A percentile compares a stretch with the other conserved stretches of the same genome.
phyloP scores from a whole-genome alignment of 2,329 filamentous ascomycete genomes.

The Setomelanomma holmii region DNA sequence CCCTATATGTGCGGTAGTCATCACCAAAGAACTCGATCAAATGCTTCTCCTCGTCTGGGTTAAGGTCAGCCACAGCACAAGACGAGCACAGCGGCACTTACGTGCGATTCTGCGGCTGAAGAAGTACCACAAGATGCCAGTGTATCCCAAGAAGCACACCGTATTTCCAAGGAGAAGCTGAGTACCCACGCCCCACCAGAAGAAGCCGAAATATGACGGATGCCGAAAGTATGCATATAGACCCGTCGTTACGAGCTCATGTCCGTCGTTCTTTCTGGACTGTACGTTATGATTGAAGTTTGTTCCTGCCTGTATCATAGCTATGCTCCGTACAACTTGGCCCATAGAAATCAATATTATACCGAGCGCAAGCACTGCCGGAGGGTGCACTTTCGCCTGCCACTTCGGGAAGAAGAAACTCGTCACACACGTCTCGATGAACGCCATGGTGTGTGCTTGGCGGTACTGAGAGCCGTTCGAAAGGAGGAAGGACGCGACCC shows the following conservation, averaged over 20 bases:
- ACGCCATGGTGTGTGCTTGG: constrained; percentile 78
- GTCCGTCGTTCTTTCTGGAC: constrained; percentile 69
- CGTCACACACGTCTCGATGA: constrained; percentile 74
- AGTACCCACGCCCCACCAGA: constrained; percentile 97
- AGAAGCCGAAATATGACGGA: constrained; percentile 97
- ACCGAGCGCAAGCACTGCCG: constrained; percentile 59
- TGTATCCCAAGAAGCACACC: constrained; percentile 77
- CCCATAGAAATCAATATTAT: constrained; percentile 70
- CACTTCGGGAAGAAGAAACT: constrained; percentile 61
- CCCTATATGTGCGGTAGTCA: constrained; percentile 78
- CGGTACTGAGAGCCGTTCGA: constrained; percentile 86
- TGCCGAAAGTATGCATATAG: constrained; percentile 81
- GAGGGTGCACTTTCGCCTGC: constrained; percentile 53
- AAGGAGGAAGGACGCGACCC: constrained; percentile 79
- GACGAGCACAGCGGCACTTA: too few relatives aligned
- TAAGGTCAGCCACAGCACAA: constrained; percentile 4
- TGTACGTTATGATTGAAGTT: constrained; percentile 92
- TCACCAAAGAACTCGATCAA: constrained; percentile 83
- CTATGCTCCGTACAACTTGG: constrained; percentile 77
- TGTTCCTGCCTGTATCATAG: constrained; percentile 86
- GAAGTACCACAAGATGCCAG: constrained; percentile 81
- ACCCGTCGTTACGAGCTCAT: constrained; percentile 82
- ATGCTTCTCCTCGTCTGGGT: constrained; percentile 75
- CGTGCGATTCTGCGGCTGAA: constrained; percentile 75
- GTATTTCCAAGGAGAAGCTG: constrained; percentile 88